Percentiles rank a stretch among this genome's conserved stretches.
These are phyloP conservation scores for Rhizophagus prolifer DNA, from an alignment of 192 early-diverging fungal genomes.

Conservation along the genomic window DNA sequence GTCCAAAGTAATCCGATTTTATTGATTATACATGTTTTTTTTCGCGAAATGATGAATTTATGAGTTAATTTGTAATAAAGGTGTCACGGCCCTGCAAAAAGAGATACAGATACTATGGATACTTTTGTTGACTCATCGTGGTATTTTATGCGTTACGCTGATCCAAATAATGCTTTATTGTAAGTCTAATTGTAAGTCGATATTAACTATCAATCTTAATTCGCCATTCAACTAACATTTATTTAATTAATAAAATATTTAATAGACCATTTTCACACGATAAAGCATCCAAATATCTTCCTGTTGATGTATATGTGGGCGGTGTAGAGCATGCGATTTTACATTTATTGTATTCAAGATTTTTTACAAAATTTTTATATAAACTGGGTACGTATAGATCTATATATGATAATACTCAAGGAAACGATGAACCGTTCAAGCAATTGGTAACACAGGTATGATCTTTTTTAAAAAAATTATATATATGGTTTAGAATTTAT, in stretches of 20 bases:
- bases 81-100: slow-evolving; percentile 67
- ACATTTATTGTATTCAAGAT: slow-evolving; percentile 92
- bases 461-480: neutral
- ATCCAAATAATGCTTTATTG: slow-evolving; percentile 65
- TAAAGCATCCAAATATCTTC: slow-evolving; percentile 58
- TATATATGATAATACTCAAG: slow-evolving; percentile 39
- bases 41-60: neutral
- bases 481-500: neutral
- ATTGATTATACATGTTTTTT: neutral
- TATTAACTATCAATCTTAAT: neutral
- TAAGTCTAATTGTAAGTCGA: slow-evolving; percentile 21
- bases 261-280: slow-evolving; percentile 51
- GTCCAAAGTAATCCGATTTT: slow-evolving; percentile 60
- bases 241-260: neutral
- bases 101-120: slow-evolving; percentile 95
- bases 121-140: slow-evolving; percentile 98
- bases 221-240: neutral
- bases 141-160: slow-evolving; percentile 89
- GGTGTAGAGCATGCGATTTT: slow-evolving; percentile 93
- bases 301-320: slow-evolving; percentile 93
- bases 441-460: slow-evolving; percentile 73
- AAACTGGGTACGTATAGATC: slow-evolving; percentile 51
- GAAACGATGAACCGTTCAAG: slow-evolving; percentile 83
- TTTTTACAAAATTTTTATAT: slow-evolving; percentile 82
- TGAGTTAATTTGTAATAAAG: slow-evolving; percentile 36